Percentiles rank a stretch among this genome's conserved stretches.
These are phyloP conservation scores for Macrotyloma uniflorum DNA, from an alignment of 306 rosid genomes.

Conservation along the genomic window DNA sequence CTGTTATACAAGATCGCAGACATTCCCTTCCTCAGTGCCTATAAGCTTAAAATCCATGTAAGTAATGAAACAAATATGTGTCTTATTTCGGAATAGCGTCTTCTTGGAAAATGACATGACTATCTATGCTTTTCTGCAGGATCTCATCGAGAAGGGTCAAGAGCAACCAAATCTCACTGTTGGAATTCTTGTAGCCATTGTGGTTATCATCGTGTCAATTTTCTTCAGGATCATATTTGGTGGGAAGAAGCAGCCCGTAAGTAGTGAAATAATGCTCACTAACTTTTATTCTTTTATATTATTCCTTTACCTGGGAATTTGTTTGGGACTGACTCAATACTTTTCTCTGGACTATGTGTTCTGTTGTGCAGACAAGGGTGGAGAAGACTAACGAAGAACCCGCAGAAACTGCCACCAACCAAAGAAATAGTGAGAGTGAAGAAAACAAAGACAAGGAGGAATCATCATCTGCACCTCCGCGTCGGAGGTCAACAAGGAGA, in stretches of 20 bases:
- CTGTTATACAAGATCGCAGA: constrained; percentile 84
- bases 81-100: neutral
- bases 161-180: constrained; percentile 79
- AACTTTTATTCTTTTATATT: neutral
- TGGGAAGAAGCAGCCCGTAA: constrained; percentile 71
- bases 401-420: constrained; percentile 44
- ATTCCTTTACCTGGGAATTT: neutral
- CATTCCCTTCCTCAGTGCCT: constrained; percentile 67
- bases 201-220: constrained; percentile 59
- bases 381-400: constrained; percentile 46
- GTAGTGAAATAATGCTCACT: constrained; percentile 32
- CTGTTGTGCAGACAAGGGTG: constrained; percentile 48
- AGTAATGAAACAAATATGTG: constrained; percentile 25
- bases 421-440: constrained; percentile 58
- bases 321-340: neutral
- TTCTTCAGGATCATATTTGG: constrained; percentile 71
- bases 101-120: constrained; percentile 1
- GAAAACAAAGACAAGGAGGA: constrained; percentile 56
- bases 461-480: constrained; percentile 53
- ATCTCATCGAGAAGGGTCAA: constrained; percentile 79
- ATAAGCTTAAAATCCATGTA: constrained; percentile 68
- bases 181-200: constrained; percentile 67
- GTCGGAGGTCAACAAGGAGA: constrained; percentile 67
- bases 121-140: constrained; percentile 49
- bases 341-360: neutral